Evolutionary conservation across 2,329 filamentous ascomycete genomes (phyloP).

Genomic region (Fusarium cicatricum): DNA sequence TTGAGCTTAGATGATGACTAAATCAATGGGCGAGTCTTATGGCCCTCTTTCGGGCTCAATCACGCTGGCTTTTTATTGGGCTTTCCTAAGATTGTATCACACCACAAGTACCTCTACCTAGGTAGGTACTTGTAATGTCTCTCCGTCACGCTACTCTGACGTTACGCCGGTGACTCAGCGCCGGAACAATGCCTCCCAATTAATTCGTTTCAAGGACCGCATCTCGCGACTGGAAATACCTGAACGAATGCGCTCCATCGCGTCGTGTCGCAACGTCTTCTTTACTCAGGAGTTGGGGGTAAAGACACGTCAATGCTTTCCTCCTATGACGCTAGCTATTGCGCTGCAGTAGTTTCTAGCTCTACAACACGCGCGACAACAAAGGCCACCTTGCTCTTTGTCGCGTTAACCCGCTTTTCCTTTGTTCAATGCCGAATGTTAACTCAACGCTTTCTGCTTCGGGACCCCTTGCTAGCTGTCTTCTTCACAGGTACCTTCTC

Average conservation of each 20-base stretch:
- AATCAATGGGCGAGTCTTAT: too few species aligned
- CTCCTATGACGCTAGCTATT: slow-evolving; percentile 4
- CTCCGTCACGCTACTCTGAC: slow-evolving; percentile 22
- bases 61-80: too few species aligned
- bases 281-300: slow-evolving; percentile 11
- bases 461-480: slow-evolving; percentile 47
- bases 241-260: slow-evolving; percentile 20
- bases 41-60: too few species aligned
- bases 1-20: slow-evolving; percentile 39
- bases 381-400: slow-evolving; percentile 32
- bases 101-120: slow-evolving; percentile 22
- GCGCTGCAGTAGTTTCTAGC: slow-evolving; percentile 23
- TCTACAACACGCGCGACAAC: slow-evolving; percentile 11
- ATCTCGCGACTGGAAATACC: slow-evolving; percentile 5
- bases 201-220: slow-evolving; percentile 14
- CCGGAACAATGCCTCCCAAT: slow-evolving; percentile 30
- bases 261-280: slow-evolving; percentile 6
- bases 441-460: slow-evolving; percentile 49
- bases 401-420: slow-evolving; percentile 2
- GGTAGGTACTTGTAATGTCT: slow-evolving; percentile 11
- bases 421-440: not conserved
- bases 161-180: slow-evolving; percentile 39
- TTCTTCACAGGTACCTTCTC: slow-evolving; percentile 54
- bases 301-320: slow-evolving; percentile 14
- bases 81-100: slow-evolving; percentile 1